phyloP scores from a whole-genome alignment of 495 filamentous ascomycete genomes.

The Aspergillus nanangensis region DNA sequence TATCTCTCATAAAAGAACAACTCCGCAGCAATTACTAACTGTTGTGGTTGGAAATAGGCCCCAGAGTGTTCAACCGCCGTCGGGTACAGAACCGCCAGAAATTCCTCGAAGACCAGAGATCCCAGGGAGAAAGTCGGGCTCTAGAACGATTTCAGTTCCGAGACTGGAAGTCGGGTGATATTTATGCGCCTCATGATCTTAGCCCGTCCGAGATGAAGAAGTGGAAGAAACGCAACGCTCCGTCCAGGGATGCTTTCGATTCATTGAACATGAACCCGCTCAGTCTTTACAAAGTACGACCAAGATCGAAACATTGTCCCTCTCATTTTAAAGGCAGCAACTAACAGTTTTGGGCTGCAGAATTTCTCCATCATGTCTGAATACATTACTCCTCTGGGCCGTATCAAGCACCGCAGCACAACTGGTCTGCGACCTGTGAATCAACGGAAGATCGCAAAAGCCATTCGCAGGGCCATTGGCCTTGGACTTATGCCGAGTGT shows the following conservation, averaged over 20 bases:
- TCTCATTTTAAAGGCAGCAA: neutral
- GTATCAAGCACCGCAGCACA: slow-evolving; percentile 67
- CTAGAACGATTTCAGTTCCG: slow-evolving; percentile 41
- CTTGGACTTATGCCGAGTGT: slow-evolving; percentile 90
- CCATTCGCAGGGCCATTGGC: slow-evolving; percentile 81
- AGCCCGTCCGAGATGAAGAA: slow-evolving; percentile 67
- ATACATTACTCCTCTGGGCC: slow-evolving; percentile 76
- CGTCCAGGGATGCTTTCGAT: slow-evolving; percentile 69
- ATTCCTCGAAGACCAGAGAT: slow-evolving; percentile 37
- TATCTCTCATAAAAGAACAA: neutral
- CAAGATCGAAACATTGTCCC: neutral
- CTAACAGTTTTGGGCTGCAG: slow-evolving; percentile 35
- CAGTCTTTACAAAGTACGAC: slow-evolving; percentile 69
- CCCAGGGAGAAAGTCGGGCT: slow-evolving; percentile 31
- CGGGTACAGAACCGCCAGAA: slow-evolving; percentile 27
- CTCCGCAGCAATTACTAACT: neutral
- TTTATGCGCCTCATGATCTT: slow-evolving; percentile 89
- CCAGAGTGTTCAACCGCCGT: slow-evolving; percentile 20
- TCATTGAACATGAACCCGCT: slow-evolving; percentile 74
- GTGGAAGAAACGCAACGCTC: slow-evolving; percentile 49
- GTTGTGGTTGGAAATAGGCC: slow-evolving; percentile 6
- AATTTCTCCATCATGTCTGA: slow-evolving; percentile 93
- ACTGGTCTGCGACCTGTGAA: slow-evolving; percentile 86
- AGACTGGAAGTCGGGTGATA: slow-evolving; percentile 68
- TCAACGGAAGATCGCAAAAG: slow-evolving; percentile 88